These are phyloP conservation scores for Aspergillus neotritici DNA, from an alignment of 2,329 filamentous ascomycete genomes.

Conservation along the genomic window DNA sequence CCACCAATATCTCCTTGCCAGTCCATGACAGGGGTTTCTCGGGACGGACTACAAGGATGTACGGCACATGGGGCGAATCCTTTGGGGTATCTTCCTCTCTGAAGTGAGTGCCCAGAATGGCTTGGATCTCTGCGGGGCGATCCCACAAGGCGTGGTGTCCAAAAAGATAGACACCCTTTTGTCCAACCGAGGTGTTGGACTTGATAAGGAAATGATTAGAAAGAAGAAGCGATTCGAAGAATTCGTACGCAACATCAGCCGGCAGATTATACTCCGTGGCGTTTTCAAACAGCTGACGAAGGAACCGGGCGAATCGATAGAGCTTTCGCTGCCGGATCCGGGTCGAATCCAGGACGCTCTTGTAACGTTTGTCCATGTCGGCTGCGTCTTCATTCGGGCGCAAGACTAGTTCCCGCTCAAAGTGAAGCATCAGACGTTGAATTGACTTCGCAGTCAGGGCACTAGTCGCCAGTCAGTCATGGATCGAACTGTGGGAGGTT, in stretches of 20 bases:
- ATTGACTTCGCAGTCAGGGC: conserved; percentile 90
- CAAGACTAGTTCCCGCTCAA: conserved; percentile 82
- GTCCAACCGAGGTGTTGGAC: conserved; percentile 58
- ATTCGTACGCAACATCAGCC: conserved; percentile 62
- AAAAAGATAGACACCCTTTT: conserved; percentile 74
- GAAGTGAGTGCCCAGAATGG: conserved; percentile 74
- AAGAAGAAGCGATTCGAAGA: conserved; percentile 74
- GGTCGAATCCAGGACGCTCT: conserved; percentile 89
- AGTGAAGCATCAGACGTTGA: conserved; percentile 79
- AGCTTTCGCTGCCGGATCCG: conserved; percentile 93
- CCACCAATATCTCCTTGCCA: conserved; percentile 65
- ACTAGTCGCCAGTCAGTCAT: conserved; percentile 36
- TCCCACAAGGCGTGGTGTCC: conserved; percentile 74
- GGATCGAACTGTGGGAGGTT: background rate
- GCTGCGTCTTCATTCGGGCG: conserved; percentile 74
- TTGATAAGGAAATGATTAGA: conserved; percentile 86
- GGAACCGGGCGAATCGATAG: conserved; percentile 85
- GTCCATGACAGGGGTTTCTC: conserved; percentile 77
- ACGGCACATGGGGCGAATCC: conserved; percentile 67
- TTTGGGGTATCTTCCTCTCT: conserved; percentile 64
- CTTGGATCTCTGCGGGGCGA: conserved; percentile 74
- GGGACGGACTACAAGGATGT: conserved; percentile 77
- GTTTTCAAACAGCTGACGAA: conserved; percentile 93
- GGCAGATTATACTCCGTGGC: conserved; percentile 87
- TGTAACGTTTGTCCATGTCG: conserved; percentile 97